A percentile compares a stretch with the other conserved stretches of the same genome.
These are phyloP conservation scores for Biancaea sappan DNA, from an alignment of 306 rosid genomes.

Conservation along the genomic window DNA sequence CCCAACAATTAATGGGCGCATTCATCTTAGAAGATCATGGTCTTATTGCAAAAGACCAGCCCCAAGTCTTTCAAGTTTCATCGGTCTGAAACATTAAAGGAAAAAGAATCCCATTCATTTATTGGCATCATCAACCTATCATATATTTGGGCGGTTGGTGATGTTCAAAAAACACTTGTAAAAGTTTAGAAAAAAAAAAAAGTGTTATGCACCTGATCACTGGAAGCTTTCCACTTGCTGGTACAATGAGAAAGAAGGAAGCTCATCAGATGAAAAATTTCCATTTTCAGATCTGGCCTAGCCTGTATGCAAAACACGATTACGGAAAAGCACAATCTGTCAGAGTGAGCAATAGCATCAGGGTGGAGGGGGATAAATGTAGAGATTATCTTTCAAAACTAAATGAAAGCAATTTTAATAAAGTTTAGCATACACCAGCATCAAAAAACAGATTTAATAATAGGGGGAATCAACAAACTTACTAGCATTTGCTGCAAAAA, in stretches of 20 bases:
- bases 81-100: slow-evolving; percentile 6
- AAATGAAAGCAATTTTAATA: slow-evolving; percentile 9
- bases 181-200: background rate
- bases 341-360: background rate
- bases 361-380: background rate
- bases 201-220: slow-evolving; percentile 69
- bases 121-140: no score
- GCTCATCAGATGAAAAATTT: slow-evolving; percentile 93
- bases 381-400: slow-evolving; percentile 18
- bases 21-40: slow-evolving; percentile 12
- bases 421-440: slow-evolving; percentile 17
- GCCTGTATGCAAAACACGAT: slow-evolving; percentile 61
- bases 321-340: slow-evolving; percentile 26
- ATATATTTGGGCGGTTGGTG: background rate
- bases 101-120: background rate
- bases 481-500: slow-evolving; percentile 94
- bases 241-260: slow-evolving; percentile 93
- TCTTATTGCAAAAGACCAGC: background rate
- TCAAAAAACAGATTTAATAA: slow-evolving; percentile 2
- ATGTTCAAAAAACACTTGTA: background rate
- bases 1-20: slow-evolving; percentile 1
- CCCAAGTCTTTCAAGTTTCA: slow-evolving; percentile 17
- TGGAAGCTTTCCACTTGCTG: slow-evolving; percentile 83
- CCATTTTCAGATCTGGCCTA: slow-evolving; percentile 93
- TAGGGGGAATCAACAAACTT: slow-evolving; percentile 41